Evolutionary conservation across 768 basidiomycete species (phyloP).

Genomic region (Baorangia bicolor): DNA sequence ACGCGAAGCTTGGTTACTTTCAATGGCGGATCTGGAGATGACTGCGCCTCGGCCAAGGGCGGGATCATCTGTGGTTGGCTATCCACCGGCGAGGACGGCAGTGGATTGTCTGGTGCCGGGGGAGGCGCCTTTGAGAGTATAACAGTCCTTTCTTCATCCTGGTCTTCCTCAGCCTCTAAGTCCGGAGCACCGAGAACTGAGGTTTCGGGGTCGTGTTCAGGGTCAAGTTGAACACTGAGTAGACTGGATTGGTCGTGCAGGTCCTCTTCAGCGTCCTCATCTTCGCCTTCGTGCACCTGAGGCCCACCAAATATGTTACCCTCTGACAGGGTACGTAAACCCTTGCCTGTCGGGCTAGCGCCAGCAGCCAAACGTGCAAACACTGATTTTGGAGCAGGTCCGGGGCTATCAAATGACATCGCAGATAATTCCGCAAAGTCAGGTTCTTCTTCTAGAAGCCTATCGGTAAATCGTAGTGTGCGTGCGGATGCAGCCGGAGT

Average conservation of each 20-base stretch:
- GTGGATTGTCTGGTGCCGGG: background rate
- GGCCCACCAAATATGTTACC: conserved; percentile 8
- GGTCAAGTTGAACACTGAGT: conserved; percentile 9
- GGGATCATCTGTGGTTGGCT: conserved; percentile 2
- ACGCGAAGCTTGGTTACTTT: conserved; percentile 44
- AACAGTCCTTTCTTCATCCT: conserved; percentile 33
- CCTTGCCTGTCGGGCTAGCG: conserved; percentile 7
- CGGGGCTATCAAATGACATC: conserved; percentile 47
- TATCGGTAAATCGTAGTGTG: conserved; percentile 62
- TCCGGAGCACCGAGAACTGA: background rate
- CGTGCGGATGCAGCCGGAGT: conserved; percentile 54
- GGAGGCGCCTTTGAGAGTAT: conserved; percentile 25
- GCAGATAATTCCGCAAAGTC: conserved; percentile 52
- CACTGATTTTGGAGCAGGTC: conserved; percentile 34
- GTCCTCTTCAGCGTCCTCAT: conserved; percentile 2
- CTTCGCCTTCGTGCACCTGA: background rate
- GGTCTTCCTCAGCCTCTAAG: conserved; percentile 9
- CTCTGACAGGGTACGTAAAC: background rate
- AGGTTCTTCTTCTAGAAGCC: conserved; percentile 60
- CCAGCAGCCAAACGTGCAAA: conserved; percentile 24
- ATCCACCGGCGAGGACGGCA: background rate
- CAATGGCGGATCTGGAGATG: conserved; percentile 14
- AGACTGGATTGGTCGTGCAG: conserved; percentile 14
- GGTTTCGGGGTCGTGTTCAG: background rate
- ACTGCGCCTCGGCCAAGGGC: background rate